Percentiles rank a stretch among this genome's conserved stretches.
Conservation (phyloP, 2,329 filamentous ascomycete species). For the Falciphora oryzae region DNA sequence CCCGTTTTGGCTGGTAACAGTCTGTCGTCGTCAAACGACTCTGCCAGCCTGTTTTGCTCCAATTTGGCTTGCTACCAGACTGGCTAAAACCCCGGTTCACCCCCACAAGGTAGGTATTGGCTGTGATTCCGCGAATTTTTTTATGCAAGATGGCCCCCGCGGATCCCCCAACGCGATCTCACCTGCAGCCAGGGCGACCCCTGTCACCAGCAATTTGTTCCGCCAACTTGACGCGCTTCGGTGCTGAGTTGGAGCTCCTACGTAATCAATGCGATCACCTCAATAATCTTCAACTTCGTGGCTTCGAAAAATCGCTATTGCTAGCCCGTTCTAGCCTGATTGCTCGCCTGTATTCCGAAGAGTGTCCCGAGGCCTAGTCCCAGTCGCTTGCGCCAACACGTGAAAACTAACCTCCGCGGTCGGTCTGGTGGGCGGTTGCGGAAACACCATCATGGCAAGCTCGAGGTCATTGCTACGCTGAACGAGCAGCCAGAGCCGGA, state of each 20-base stretch:
- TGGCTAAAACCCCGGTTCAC: too few species aligned
- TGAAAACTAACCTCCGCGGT: neutral
- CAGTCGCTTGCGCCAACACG: neutral
- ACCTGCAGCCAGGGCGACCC: neutral
- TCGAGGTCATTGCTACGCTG: constrained; percentile 6
- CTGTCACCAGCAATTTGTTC: neutral
- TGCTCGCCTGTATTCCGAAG: neutral
- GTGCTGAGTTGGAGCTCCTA: neutral
- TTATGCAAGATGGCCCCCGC: too few species aligned
- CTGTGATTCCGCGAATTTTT: too few species aligned
- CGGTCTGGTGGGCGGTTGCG: neutral
- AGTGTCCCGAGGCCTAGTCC: neutral
- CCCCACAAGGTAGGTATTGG: too few species aligned
- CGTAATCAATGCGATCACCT: neutral
- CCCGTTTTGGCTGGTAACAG: too few species aligned
- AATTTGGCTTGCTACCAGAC: too few species aligned
- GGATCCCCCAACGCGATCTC: neutral
- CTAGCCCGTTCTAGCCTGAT: neutral
- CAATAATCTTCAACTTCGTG: neutral
- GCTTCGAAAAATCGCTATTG: neutral
- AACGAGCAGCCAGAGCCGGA: constrained; percentile 7
- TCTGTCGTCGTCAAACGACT: too few species aligned
- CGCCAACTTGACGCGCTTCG: neutral
- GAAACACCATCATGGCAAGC: constrained; percentile 7
- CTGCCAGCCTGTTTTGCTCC: too few species aligned